Evolutionary conservation across 23 red algal genomes (phyloP), one percentile per base, ranked within the genome.

Genomic region (Agarophyton chilense): DNA sequence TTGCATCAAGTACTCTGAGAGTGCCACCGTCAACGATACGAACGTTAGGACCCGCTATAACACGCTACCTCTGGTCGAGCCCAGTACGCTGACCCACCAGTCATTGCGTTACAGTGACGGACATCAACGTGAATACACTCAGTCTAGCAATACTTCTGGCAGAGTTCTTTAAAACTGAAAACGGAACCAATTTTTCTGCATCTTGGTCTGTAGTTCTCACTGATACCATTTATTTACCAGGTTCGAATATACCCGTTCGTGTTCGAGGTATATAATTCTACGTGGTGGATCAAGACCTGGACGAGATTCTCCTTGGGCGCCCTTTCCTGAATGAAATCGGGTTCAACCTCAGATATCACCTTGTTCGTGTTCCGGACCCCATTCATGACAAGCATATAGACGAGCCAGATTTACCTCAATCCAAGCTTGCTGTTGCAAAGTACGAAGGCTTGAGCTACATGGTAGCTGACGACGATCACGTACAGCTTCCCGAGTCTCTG

Each of bases 341-440:
- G 2, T 84, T 84, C 62, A 70, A 84, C 58, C 22, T 84, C 21
- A 32, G 68, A 22, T 21, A 66, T 16, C 80, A 84, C 24, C 56
- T 65, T 44, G 11, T 60, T 12, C 78, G 29, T 12, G 52, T 82
- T 10, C 52, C 9, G 17, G n/a, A 45, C 17, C 21, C 19, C 35
- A 60, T 80, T 36, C 21, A 80, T 17, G 0, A 57, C 36, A 22
- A 0, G 0, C 0, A 80, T 9, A 21, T 80, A 0, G 10, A 26
- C n/a, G 47, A 80, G 4, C 28, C 57, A 18, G 51, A 80, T 36
- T 26, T 10, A 0, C 0, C n/a, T 4, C 16, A 28, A 19, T n/a
- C 34, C 51, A 80, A 80, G 51, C 12, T 84, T 22, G 52, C 58
- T 24, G 9, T 21, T 10, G 58, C 45, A 10, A 70, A 50, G 5